Evolutionary conservation across 169 alveolate genomes (phyloP), one percentile per base, ranked within the genome.

Genomic region (Babesia bovis): DNA sequence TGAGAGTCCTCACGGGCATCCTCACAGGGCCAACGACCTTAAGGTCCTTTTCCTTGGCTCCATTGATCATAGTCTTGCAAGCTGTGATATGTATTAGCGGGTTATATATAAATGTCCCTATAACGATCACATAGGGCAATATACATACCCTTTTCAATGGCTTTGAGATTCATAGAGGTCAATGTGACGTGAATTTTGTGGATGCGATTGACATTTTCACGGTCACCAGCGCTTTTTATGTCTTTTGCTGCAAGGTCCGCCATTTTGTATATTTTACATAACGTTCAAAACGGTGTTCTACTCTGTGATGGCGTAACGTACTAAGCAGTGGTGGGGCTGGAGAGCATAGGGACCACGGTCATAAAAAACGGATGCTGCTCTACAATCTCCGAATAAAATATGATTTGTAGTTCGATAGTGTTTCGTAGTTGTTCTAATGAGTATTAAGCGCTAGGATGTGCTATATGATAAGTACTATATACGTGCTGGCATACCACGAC

Each of bases 11-110:
- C 44, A 96, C 97, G 26, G 99, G 99, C 85, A 95, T 93, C 78
- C 99, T 91, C 68, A 96, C 99, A 35, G 99, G 99, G 65, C 99
- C 99, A 19, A 91, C 87, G 30, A 93, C 95, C 66, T 86, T 93
- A 82, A 96, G 92, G 78, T 92, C 94, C 84, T 93, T 94, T 68
- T 94, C 97, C 81, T 96, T 94, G 56, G 96, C 98, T 40, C 97
- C 97, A 42, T 86, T 89, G 72, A 96, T 91, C 61, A 96, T 84
- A 71, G 94, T 98, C 58, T 96, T 63, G 90, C 97, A 94, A 36
- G 95, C 98, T 92, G 85, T 57, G 44, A 21, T 19, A 53, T 51
- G 30, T 35, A 32, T 63, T 28, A 70, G 19, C 33, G 55, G 1
- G 26, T n/a, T 42, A 10, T 44, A 9, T 25, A 21, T 17, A 56